phyloP scores from a whole-genome alignment of 2,329 filamentous ascomycete species.

The Alternaria viburni region DNA sequence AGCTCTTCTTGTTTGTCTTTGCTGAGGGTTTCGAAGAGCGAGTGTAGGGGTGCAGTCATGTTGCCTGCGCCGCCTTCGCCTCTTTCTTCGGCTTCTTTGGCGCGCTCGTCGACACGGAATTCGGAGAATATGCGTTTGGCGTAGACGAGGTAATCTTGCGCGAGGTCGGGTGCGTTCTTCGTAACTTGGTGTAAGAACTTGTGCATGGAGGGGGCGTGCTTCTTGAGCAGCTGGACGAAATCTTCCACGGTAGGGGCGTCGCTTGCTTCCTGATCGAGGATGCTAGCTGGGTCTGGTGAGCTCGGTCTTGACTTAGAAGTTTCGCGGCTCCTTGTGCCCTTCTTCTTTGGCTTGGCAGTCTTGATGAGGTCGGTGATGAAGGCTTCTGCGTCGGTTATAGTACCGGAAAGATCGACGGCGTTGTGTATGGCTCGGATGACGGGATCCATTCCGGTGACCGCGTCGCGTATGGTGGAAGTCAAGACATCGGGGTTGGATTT shows the following conservation, averaged over 20 bases:
- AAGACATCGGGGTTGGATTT: conserved; percentile 72
- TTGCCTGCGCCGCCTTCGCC: conserved; percentile 49
- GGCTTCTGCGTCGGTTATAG: conserved; percentile 68
- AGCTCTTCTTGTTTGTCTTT: conserved; percentile 55
- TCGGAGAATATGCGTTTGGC: conserved; percentile 63
- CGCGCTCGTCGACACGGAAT: conserved; percentile 55
- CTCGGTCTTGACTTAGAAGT: conserved; percentile 27
- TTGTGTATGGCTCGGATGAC: conserved; percentile 76
- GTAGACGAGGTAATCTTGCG: conserved; percentile 66
- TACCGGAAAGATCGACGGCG: conserved; percentile 72
- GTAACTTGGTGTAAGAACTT: conserved; percentile 74
- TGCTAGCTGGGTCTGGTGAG: conserved; percentile 33
- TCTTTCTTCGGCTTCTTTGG: conserved; percentile 24
- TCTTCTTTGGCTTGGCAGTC: conserved; percentile 51
- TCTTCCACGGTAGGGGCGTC: conserved; percentile 69
- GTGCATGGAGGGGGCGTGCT: conserved; percentile 69
- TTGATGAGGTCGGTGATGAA: conserved; percentile 77
- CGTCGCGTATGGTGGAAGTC: conserved; percentile 70
- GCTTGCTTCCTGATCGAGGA: conserved; percentile 26
- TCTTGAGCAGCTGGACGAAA: conserved; percentile 70
- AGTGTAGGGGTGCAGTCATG: conserved; percentile 51
- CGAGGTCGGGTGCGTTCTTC: conserved; percentile 70
- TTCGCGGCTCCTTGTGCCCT: conserved; percentile 31
- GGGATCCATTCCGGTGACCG: conserved; percentile 72
- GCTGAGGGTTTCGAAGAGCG: conserved; percentile 57